Conservation (phyloP, 2,329 filamentous ascomycete genomes). For the Stagonosporopsis tanaceti region DNA sequence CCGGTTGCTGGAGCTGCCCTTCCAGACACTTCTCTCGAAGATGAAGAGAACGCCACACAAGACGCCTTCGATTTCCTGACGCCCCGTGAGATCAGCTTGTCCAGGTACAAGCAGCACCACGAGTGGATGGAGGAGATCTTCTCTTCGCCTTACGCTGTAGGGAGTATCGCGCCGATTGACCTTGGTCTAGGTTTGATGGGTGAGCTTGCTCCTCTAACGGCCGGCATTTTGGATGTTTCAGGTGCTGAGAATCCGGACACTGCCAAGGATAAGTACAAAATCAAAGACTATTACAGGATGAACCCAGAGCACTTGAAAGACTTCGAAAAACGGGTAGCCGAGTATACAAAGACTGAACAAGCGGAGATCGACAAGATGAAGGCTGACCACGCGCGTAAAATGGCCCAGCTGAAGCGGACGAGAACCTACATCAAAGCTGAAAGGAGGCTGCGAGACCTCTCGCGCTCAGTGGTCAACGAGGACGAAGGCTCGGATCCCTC, state of each 20-base stretch:
- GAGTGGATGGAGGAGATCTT: slow-evolving; percentile 99
- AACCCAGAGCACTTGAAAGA: slow-evolving; percentile 81
- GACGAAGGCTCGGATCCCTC: slow-evolving; percentile 57
- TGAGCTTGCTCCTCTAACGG: slow-evolving; percentile 80
- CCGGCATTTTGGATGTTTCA: slow-evolving; percentile 78
- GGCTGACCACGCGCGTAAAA: slow-evolving; percentile 75
- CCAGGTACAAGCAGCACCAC: slow-evolving; percentile 91
- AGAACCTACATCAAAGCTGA: slow-evolving; percentile 77
- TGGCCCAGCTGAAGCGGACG: slow-evolving; percentile 77
- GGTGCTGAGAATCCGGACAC: slow-evolving; percentile 41
- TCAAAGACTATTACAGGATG: slow-evolving; percentile 70
- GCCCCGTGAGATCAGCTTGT: slow-evolving; percentile 85
- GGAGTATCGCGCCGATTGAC: slow-evolving; percentile 85
- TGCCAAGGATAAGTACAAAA: slow-evolving; percentile 36
- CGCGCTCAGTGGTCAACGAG: slow-evolving; percentile 52
- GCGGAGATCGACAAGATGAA: slow-evolving; percentile 87
- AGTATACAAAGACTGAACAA: slow-evolving; percentile 75
- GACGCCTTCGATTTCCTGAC: slow-evolving; percentile 91
- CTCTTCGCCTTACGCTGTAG: slow-evolving; percentile 85
- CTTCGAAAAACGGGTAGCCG: slow-evolving; percentile 79
- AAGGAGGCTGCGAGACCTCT: slow-evolving; percentile 73
- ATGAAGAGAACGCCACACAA: slow-evolving; percentile 86
- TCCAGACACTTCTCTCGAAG: slow-evolving; percentile 69
- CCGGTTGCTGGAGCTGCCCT: slow-evolving; percentile 38
- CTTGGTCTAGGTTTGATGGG: slow-evolving; percentile 82